Base-by-base conservation (phyloP, 768 basidiomycete species). In the Podaxis sp. region DNA sequence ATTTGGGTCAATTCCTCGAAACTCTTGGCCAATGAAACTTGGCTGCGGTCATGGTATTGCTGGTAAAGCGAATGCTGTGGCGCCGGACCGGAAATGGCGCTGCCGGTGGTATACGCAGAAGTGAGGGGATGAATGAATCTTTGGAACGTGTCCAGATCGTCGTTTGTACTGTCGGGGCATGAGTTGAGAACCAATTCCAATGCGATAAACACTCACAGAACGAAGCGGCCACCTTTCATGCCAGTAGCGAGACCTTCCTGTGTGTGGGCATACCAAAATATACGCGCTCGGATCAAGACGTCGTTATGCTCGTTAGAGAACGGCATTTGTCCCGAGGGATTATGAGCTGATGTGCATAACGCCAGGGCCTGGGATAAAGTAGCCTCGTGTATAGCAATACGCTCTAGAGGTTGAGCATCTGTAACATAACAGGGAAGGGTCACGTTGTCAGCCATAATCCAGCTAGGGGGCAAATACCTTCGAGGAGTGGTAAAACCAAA, bases 251-350 rank as follows among this genome's bases (percentile, higher is more conserved):
- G 81, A 28, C 92, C 91, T 73, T 96, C 95, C 61, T 91, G 87
- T 25, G 89, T 84, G 63, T 93, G 85, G 5, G 90, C 86, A 66
- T 94, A 96, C 91, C 93, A 96, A 70, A 93, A 95, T 35, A 95
- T 79, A 32, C 94, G 80, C 2, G 91, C 87, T 36, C 91, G 84
- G 36, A 90, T 77, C 50, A 78, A 71, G 37, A 87, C 84, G 55
- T 89, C 83, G 53, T 87, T 85, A 36, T 80, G 77, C 50, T 77
- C 81, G 57, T 79, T 76, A 21, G 84, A n/a, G 13, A 47, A 72
- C 13, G 81, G 78, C 0, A 79, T 74, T 37, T 73, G 59, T 16
- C 67, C 65, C 62, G 74, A 64, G 32, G 71, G 61, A 4, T 65
- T 59, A 14, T 72, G 61, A 3, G 81, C 75, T 18, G 85, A 72